Percentiles rank a stretch among this genome's conserved stretches.
phyloP scores from a whole-genome alignment of 805 yeast genomes.

The Zygosaccharomyces lentus region DNA sequence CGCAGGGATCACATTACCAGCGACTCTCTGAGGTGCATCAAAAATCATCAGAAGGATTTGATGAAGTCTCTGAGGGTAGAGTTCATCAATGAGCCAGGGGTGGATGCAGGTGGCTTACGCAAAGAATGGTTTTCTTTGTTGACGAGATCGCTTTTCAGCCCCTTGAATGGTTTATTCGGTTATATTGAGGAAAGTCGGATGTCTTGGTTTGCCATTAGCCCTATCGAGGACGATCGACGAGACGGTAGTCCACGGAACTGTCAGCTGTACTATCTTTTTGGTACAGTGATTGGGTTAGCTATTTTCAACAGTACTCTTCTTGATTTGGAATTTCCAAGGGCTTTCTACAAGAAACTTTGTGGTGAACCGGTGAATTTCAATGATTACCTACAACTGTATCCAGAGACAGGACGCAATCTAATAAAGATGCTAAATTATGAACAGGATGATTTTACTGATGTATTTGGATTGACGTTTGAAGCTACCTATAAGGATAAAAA shows the following conservation, averaged over 20 bases:
- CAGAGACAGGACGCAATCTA: conserved; percentile 56
- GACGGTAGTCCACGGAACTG: conserved; percentile 24
- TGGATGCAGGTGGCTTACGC: conserved; percentile 91
- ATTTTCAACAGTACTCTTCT: conserved; percentile 84
- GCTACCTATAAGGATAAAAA: conserved; percentile 46
- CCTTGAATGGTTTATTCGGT: conserved; percentile 60
- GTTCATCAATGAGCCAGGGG: conserved; percentile 84
- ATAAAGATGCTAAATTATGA: conserved; percentile 43
- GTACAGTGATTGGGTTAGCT: conserved; percentile 84
- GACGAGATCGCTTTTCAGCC: conserved; percentile 64
- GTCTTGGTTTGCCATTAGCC: conserved; percentile 67
- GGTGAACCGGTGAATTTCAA: conserved; percentile 49
- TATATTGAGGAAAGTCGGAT: conserved; percentile 64
- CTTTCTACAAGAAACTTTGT: conserved; percentile 70
- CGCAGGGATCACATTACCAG: conserved; percentile 61
- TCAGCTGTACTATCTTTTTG: conserved; percentile 70
- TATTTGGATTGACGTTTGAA: conserved; percentile 59
- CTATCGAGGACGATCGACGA: conserved; percentile 33
- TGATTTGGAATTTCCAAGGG: conserved; percentile 72
- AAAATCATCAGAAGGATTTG: conserved; percentile 52
- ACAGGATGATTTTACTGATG: conserved; percentile 43
- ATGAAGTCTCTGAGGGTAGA: conserved; percentile 74
- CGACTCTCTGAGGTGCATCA: conserved; percentile 68
- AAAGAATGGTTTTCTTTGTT: conserved; percentile 90
- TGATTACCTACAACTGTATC: conserved; percentile 68